Percentiles rank a stretch among this genome's conserved stretches.
phyloP scores from a whole-genome alignment of 179 eudicot species.

The Carnegiea gigantea region DNA sequence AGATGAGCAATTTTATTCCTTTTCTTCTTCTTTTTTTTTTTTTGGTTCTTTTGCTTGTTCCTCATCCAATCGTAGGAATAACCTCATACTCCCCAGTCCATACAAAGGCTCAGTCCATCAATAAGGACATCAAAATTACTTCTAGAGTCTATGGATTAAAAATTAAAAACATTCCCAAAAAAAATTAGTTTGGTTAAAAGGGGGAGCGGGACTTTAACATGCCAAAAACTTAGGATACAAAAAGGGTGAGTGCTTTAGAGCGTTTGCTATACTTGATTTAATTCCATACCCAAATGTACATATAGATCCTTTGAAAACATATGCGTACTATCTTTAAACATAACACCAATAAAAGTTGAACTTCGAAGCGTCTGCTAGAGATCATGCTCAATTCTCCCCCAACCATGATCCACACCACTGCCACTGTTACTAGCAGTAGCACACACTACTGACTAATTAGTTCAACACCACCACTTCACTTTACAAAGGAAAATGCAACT shows the following conservation, averaged over 20 bases:
- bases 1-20: not conserved
- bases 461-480: not conserved
- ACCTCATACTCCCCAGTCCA: not conserved
- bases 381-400: not conserved
- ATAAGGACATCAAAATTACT: not conserved
- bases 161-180: not conserved
- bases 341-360: not conserved
- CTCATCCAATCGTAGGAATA: not conserved
- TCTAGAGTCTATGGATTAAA: not conserved
- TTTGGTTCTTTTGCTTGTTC: not conserved
- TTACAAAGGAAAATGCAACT: not conserved
- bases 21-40: not conserved
- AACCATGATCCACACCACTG: not conserved
- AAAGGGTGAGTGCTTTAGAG: not conserved
- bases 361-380: not conserved
- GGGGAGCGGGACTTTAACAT: not conserved
- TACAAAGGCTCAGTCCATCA: not conserved
- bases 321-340: not conserved
- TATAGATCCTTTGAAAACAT: not conserved
- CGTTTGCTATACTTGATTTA: not conserved
- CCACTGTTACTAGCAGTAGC: not conserved
- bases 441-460: not conserved
- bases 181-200: not conserved
- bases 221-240: not conserved
- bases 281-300: not conserved